Conservation (phyloP, 495 filamentous ascomycete genomes). For the Talaromyces ruber region DNA sequence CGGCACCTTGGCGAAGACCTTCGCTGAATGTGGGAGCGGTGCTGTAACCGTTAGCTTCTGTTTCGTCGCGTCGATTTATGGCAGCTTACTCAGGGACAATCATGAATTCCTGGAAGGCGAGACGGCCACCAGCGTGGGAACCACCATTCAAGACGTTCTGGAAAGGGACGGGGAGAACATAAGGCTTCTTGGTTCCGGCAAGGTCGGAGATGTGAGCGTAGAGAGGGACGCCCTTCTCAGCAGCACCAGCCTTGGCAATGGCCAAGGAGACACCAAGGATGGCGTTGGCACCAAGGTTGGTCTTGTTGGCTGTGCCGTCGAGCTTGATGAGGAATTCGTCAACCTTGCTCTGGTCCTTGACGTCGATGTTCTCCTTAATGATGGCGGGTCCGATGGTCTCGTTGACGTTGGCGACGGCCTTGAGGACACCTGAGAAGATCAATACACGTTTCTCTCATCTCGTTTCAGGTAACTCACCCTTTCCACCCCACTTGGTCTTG, state of each 20-base stretch:
- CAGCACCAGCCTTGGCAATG: conserved; percentile 94
- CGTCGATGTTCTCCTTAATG: conserved; percentile 89
- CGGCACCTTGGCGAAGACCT: conserved; percentile 88
- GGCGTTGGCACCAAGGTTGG: conserved; percentile 95
- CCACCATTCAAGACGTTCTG: conserved; percentile 99
- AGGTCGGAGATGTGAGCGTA: conserved; percentile 98
- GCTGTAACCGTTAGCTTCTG: conserved; percentile 17
- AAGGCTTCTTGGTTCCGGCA: conserved; percentile 99
- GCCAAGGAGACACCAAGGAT: conserved; percentile 95
- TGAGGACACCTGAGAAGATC: conserved; percentile 56
- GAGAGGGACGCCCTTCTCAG: conserved; percentile 95
- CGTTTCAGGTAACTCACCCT: conserved; percentile 53
- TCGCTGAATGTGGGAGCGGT: conserved; percentile 81
- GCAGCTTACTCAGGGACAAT: conserved; percentile 75
- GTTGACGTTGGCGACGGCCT: conserved; percentile 97
- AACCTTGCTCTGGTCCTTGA: conserved; percentile 91
- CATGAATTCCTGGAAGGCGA: conserved; percentile 99
- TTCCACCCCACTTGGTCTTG: conserved; percentile 93
- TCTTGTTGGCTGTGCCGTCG: conserved; percentile 96
- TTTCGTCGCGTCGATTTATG: background rate
- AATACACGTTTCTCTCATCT: conserved; percentile 7
- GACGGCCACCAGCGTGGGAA: conserved; percentile 95
- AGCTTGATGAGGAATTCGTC: conserved; percentile 94
- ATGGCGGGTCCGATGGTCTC: conserved; percentile 79
- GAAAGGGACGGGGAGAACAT: conserved; percentile 98